These are phyloP conservation scores for Eleusine coracana DNA, from an alignment of 176 grass and related monocot genomes.

Conservation along the genomic window DNA sequence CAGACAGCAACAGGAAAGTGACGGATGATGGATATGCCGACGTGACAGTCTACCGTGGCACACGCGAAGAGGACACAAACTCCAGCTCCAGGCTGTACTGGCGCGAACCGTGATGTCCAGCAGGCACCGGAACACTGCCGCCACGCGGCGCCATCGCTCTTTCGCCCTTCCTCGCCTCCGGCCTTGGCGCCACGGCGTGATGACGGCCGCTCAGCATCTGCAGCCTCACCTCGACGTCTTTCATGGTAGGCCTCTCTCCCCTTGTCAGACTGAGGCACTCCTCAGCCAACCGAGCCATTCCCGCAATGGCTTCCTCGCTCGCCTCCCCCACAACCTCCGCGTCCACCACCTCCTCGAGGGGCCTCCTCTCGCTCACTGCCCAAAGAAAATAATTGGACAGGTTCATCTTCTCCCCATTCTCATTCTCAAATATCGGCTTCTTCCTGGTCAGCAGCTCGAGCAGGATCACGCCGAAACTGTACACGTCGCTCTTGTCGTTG, in stretches of 20 bases:
- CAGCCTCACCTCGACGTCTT: constrained; percentile 43
- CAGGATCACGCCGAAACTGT: constrained; percentile 38
- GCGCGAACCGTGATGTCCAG: constrained; percentile 3
- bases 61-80: background rate
- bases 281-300: background rate
- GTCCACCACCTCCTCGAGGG: background rate
- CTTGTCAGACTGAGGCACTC: constrained; percentile 32
- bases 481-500: constrained; percentile 40
- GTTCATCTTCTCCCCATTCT: constrained; percentile 41
- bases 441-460: constrained; percentile 32
- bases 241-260: constrained; percentile 36
- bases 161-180: background rate
- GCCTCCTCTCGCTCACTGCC: background rate
- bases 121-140: background rate
- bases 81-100: constrained; percentile 38
- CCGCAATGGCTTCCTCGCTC: background rate
- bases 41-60: constrained; percentile 13
- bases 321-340: background rate
- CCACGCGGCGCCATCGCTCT: background rate
- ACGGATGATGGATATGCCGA: too few relatives aligned
- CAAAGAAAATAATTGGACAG: constrained; percentile 24
- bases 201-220: background rate
- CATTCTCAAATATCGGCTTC: constrained; percentile 10
- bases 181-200: background rate
- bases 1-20: too few relatives aligned